Base-by-base conservation (phyloP, 169 alveolate genomes). In the Perkinsus olseni region DNA sequence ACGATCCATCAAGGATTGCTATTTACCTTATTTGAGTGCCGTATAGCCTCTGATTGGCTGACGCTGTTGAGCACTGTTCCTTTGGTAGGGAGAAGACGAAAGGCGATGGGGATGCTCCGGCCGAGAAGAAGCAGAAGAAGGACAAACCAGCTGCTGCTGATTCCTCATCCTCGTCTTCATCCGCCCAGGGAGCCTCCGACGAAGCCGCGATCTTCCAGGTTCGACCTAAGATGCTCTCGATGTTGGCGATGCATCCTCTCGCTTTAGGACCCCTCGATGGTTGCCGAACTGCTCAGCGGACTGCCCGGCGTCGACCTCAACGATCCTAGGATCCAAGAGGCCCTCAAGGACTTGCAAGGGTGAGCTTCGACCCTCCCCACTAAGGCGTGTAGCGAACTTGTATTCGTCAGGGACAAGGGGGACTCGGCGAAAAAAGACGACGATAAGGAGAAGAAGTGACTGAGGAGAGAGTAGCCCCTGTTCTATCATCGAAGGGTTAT, bases 281-380 rank as follows among this genome's bases (percentile, higher is more conserved):
- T 62, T 3, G 82, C 82, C 8, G 82, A 91, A 37, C 91, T 95
- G 37, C 93, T 95, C 37, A 45, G 82, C n/a, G 91, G 94, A 38
- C 91, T 95, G 39, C 94, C 95, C 3, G 96, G 96, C n/a, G 96
- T 95, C 20, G 95, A 95, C 45, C 74, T 93, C 39, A 91, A 95
- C 37, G 96, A 95, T 37, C 96, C 96, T 11, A 38, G 94, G 45
- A 95, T 95, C 38, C 96, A 95, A 50, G 95, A 91, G n/a, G 96
- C 96, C 10, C 38, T 95, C 11, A 94, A 92, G 93, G 91, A 90
- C 13, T 74, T 92, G 28, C 82, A 62, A 28, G 82, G 31, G 82
- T 62, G 82, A 62, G 82, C 31, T 62, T 8, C 0, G 34, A 45
- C 17, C 6, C 62, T 10, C 17, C 28, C 4, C 31, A 24, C 8